phyloP scores from a whole-genome alignment of 2,329 filamentous ascomycete genomes.

The Lachnellula willkommii region DNA sequence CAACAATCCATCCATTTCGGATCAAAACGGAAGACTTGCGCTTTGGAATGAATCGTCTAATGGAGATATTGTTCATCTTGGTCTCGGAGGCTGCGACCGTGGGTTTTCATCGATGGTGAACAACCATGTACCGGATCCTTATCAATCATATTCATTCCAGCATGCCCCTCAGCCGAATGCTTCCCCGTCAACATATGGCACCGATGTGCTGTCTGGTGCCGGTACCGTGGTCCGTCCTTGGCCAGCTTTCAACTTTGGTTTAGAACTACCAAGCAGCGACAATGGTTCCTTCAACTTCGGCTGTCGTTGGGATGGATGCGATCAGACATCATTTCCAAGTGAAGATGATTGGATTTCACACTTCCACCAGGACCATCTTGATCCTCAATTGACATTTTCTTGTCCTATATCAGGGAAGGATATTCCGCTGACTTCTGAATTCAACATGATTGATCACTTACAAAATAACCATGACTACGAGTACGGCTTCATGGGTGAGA shows the following conservation, averaged over 20 bases:
- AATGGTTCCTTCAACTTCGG: slow-evolving; percentile 11
- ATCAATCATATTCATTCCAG: slow-evolving; percentile 10
- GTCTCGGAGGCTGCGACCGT: background rate
- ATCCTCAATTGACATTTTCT: slow-evolving; percentile 26
- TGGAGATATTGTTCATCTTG: background rate
- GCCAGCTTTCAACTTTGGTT: slow-evolving; percentile 4
- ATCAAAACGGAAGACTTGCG: background rate
- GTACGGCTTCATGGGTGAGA: slow-evolving; percentile 19
- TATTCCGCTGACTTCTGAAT: slow-evolving; percentile 18
- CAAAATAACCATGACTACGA: slow-evolving; percentile 25
- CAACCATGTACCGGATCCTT: slow-evolving; percentile 13
- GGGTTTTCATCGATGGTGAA: slow-evolving; percentile 17
- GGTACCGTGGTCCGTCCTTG: slow-evolving; percentile 15
- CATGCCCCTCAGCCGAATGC: slow-evolving; percentile 8
- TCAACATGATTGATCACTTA: slow-evolving; percentile 27
- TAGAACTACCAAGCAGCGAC: background rate
- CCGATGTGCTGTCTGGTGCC: slow-evolving; percentile 14
- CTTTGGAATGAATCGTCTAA: slow-evolving; percentile 9
- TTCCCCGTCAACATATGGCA: slow-evolving; percentile 3
- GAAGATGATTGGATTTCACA: slow-evolving; percentile 24
- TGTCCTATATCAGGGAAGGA: slow-evolving; percentile 25
- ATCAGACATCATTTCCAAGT: slow-evolving; percentile 15
- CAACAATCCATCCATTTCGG: slow-evolving; percentile 6
- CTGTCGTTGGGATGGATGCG: slow-evolving; percentile 28
- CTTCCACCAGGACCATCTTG: slow-evolving; percentile 27